phyloP scores from a whole-genome alignment of 78 protist species.

The Polysphondylium violaceum region DNA sequence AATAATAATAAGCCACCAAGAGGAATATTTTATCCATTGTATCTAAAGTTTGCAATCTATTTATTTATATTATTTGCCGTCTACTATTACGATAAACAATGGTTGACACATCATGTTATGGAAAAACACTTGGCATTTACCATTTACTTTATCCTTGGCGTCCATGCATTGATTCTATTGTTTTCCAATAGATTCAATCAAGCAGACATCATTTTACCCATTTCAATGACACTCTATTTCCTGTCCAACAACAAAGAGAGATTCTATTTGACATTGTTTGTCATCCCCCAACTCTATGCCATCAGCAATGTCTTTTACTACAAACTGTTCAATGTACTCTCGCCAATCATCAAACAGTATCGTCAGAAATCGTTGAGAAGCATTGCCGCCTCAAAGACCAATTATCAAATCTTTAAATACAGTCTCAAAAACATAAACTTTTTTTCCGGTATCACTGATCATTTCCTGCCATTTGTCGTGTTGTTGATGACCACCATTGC shows the following conservation, averaged over 20 bases:
- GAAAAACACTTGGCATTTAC: slow-evolving; percentile 13
- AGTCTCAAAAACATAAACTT: slow-evolving; percentile 36
- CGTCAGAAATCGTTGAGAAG: too few species aligned
- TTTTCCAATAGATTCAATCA: slow-evolving; percentile 32
- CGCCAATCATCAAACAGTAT: slow-evolving; percentile 26
- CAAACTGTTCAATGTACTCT: slow-evolving; percentile 39
- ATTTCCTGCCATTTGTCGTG: slow-evolving; percentile 51
- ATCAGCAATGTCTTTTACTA: slow-evolving; percentile 59
- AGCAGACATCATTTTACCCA: slow-evolving; percentile 36
- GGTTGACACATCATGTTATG: background rate
- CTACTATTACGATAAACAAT: slow-evolving; percentile 37
- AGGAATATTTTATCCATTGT: slow-evolving; percentile 22
- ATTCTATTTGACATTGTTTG: slow-evolving; percentile 42
- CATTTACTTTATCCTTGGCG: slow-evolving; percentile 15
- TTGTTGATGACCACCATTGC: slow-evolving; percentile 30
- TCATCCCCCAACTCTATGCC: slow-evolving; percentile 64
- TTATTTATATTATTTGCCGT: slow-evolving; percentile 8
- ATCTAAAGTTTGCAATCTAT: slow-evolving; percentile 20
- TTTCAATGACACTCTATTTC: slow-evolving; percentile 40
- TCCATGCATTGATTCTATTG: slow-evolving; percentile 23
- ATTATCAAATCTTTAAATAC: slow-evolving; percentile 16
- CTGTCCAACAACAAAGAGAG: slow-evolving; percentile 67
- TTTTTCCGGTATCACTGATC: slow-evolving; percentile 66
- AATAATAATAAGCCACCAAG: slow-evolving; percentile 3
- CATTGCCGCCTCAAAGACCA: background rate